Conservation (phyloP, 805 yeast species). For the Kuraishia hungarica region DNA sequence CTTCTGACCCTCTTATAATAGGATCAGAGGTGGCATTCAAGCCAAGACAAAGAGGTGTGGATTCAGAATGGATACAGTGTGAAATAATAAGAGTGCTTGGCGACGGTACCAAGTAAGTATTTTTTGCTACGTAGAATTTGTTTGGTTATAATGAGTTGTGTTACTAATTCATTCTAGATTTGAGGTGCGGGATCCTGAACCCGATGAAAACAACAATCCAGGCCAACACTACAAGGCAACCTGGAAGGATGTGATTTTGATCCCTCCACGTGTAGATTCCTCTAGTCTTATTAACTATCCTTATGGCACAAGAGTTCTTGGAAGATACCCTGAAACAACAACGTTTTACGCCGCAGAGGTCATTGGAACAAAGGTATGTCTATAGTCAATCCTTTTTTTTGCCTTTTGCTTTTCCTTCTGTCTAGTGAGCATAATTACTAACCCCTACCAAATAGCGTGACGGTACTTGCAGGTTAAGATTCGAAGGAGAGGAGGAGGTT, state of each 20-base stretch:
- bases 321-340: constrained; percentile 95
- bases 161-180: constrained; percentile 30
- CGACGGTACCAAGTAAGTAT: constrained; percentile 45
- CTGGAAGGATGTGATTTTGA: constrained; percentile 68
- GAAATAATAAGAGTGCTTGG: constrained; percentile 70
- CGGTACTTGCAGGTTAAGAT: constrained; percentile 69
- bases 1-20: constrained; percentile 44
- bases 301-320: constrained; percentile 74
- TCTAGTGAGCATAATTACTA: neutral
- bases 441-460: constrained; percentile 31
- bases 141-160: neutral
- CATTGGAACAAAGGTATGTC: constrained; percentile 44
- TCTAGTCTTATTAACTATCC: constrained; percentile 46
- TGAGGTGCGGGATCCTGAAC: constrained; percentile 97
- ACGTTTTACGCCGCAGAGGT: constrained; percentile 95
- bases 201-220: constrained; percentile 85
- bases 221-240: constrained; percentile 81
- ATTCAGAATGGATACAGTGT: constrained; percentile 94
- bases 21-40: constrained; percentile 89
- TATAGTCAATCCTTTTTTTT: neutral
- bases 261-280: constrained; percentile 46
- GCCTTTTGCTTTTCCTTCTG: neutral
- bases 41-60: constrained; percentile 55
- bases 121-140: constrained; percentile 8
- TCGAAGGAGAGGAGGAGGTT: constrained; percentile 96